Percentiles rank a stretch among this genome's conserved stretches.
phyloP scores from a whole-genome alignment of 1,284 basidiomycete genomes.

The Mycena citricolor region DNA sequence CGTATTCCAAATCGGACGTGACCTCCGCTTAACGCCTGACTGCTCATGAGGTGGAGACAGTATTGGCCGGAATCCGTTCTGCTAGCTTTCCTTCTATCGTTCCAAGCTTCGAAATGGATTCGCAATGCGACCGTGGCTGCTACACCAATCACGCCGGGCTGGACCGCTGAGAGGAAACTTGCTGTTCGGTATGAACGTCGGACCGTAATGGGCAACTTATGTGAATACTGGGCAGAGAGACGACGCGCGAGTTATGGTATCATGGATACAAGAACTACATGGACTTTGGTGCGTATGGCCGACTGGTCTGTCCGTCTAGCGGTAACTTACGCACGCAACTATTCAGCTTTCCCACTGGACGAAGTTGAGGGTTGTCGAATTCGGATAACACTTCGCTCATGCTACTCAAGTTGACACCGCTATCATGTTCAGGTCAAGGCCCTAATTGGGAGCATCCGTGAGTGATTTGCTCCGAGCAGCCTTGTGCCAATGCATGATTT shows the following conservation, averaged over 20 bases:
- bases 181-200: slow-evolving; percentile 52
- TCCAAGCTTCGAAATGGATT: slow-evolving; percentile 47
- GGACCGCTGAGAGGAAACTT: slow-evolving; percentile 61
- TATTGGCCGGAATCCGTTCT: slow-evolving; percentile 60
- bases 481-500: slow-evolving; percentile 13
- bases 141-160: slow-evolving; percentile 40
- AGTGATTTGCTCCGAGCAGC: slow-evolving; percentile 32
- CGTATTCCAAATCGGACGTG: too few relatives aligned
- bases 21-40: slow-evolving; percentile 2
- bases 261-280: slow-evolving; percentile 84
- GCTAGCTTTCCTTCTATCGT: slow-evolving; percentile 42
- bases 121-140: slow-evolving; percentile 36
- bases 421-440: slow-evolving; percentile 83
- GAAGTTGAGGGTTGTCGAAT: slow-evolving; percentile 47
- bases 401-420: slow-evolving; percentile 66
- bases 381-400: slow-evolving; percentile 15
- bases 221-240: slow-evolving; percentile 48
- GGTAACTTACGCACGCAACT: slow-evolving; percentile 7
- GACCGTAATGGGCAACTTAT: neutral
- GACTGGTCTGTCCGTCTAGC: slow-evolving; percentile 3
- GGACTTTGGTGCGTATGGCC: slow-evolving; percentile 56
- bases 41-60: slow-evolving; percentile 61
- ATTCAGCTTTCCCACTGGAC: slow-evolving; percentile 78
- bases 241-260: slow-evolving; percentile 75
- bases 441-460: slow-evolving; percentile 80